Evolutionary conservation across 345 rosid genomes (phyloP), one percentile per base, ranked within the genome.

Genomic region (Moricandia arvensis): DNA sequence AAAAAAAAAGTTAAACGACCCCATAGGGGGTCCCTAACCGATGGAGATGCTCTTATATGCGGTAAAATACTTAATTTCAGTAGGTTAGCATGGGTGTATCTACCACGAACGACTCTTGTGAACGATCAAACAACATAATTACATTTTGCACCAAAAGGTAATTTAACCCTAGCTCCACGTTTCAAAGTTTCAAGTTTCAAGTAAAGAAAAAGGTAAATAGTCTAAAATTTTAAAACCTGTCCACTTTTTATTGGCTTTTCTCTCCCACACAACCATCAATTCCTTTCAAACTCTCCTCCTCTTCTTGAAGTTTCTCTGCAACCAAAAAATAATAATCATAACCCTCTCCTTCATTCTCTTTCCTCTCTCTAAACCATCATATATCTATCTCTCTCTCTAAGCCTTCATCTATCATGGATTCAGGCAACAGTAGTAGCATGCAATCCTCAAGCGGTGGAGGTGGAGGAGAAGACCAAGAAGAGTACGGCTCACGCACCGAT

Each of bases 381-480:
- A 1, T 8, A n/a, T 69, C 74, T 62, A 12, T 69, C 69, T 63
- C 4, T 76, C 47, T 33, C 9, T 49, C 55, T 15, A 49, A 16
- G 18, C 63, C 3, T 76, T 35, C 24, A 6, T 60, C 70, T 61
- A 11, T 70, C 60, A 79, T 79, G 81, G 78, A 79, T 41, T 62
- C 81, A 12, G 81, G 81, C 43, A 73, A 79, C 38, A 79, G 81
- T 68, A 79, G 81, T 58, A 79, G 82, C 79, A 79, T 79, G 79
- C 82, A 79, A 57, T 79, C 82, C 7, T 79, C 82, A 64, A 79
- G 79, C 30, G 79, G 79, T 13, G 82, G 82, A 33, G 81, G 80
- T 9, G 80, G 72, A 57, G 79, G 74, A 51, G 79, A 76, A 29
- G 55, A 49, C 24, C 81, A 79, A 73, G 82, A 79, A 27, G 82